Percentiles rank a stretch among this genome's conserved stretches.
Conservation (phyloP, 1,139 yeast species). For the Kurtzmaniella quercitrusa region DNA sequence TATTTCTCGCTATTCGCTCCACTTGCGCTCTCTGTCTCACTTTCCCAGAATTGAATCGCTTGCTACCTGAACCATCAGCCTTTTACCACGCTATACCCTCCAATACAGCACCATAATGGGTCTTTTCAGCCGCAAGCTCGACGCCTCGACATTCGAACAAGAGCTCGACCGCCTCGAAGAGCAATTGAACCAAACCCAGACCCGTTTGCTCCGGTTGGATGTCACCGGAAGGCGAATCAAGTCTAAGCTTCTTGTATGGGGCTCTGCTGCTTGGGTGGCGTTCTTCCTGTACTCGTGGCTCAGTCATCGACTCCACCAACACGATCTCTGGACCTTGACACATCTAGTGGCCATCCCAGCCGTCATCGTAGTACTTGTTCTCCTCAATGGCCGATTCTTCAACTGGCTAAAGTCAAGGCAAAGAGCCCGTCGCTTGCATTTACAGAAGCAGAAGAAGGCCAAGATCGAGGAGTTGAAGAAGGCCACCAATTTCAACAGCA, state of each 20-base stretch:
- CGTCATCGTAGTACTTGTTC: slow-evolving; percentile 13
- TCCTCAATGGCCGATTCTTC: slow-evolving; percentile 12
- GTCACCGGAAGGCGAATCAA: not conserved
- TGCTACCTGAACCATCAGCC: too few species aligned
- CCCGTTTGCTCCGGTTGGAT: not conserved
- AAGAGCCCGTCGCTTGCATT: slow-evolving; percentile 20
- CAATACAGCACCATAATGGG: not conserved
- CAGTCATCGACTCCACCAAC: slow-evolving; percentile 22
- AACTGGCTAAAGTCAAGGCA: slow-evolving; percentile 2
- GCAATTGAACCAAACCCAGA: slow-evolving; percentile 11
- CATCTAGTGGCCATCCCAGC: slow-evolving; percentile 28
- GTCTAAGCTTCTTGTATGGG: not conserved
- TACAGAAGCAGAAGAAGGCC: slow-evolving; percentile 50
- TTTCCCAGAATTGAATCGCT: too few species aligned
- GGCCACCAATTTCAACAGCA: slow-evolving; percentile 71
- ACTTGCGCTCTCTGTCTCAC: too few species aligned
- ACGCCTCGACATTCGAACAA: slow-evolving; percentile 12
- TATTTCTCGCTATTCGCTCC: too few species aligned
- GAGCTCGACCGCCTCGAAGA: slow-evolving; percentile 17
- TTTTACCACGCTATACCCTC: too few species aligned
- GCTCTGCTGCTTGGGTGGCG: slow-evolving; percentile 12
- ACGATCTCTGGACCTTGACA: slow-evolving; percentile 11
- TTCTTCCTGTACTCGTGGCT: slow-evolving; percentile 14
- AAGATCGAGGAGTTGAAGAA: slow-evolving; percentile 75
- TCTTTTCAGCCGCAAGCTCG: slow-evolving; percentile 24